These are phyloP conservation scores for Marasmius fiardii DNA, from an alignment of 1,284 basidiomycete species.

Conservation along the genomic window DNA sequence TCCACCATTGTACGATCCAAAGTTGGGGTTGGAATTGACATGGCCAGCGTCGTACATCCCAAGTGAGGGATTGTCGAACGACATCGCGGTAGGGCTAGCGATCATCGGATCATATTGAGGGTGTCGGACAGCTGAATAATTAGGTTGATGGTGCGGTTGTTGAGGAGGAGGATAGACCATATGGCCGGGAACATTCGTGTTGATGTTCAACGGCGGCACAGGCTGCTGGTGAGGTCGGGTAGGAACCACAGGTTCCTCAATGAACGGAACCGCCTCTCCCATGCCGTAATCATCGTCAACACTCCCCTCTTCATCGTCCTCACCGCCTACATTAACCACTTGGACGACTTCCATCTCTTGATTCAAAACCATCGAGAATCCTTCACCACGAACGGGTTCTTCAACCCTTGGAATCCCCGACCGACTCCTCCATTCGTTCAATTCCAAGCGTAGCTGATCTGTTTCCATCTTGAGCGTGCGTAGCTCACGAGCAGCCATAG, in stretches of 20 bases:
- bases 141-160: neutral
- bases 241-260: neutral
- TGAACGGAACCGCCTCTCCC: neutral
- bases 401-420: conserved; percentile 65
- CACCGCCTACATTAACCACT: conserved; percentile 8
- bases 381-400: conserved; percentile 65
- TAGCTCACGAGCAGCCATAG: conserved; percentile 74
- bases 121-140: neutral
- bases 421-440: conserved; percentile 86
- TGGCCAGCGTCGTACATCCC: conserved; percentile 1
- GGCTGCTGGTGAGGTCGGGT: neutral
- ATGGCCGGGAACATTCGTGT: neutral
- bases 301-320: neutral
- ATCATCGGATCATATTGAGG: neutral
- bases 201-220: neutral
- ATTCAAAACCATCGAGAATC: conserved; percentile 62
- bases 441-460: conserved; percentile 77
- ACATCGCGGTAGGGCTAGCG: neutral
- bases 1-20: neutral
- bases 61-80: neutral
- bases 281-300: conserved; percentile 1
- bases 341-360: conserved; percentile 67
- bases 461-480: conserved; percentile 73
- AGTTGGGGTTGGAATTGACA: neutral
- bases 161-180: neutral